phyloP scores from a whole-genome alignment of 2,329 filamentous ascomycete species.

The Alternaria metachromatica region DNA sequence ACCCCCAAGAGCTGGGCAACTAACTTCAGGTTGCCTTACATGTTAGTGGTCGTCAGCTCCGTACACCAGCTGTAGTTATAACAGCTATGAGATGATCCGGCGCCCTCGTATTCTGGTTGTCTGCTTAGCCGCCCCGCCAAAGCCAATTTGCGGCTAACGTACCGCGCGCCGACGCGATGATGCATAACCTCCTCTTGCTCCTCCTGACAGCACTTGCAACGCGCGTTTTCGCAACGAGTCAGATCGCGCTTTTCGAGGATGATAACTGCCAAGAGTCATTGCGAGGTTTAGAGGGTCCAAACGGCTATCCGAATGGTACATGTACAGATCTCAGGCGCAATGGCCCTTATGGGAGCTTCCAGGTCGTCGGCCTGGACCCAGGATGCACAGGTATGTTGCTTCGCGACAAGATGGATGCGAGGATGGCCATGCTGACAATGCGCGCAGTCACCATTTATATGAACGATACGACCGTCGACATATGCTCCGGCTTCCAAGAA shows the following conservation, averaged over 20 bases:
- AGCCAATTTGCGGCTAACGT: background rate
- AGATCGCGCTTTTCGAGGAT: slow-evolving; percentile 20
- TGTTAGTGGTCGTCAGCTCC: background rate
- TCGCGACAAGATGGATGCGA: background rate
- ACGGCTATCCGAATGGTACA: slow-evolving; percentile 25
- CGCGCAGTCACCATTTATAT: slow-evolving; percentile 6
- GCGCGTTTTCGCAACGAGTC: background rate
- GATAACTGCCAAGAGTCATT: slow-evolving; percentile 14
- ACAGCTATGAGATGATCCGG: background rate
- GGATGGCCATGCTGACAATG: background rate
- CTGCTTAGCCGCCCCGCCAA: background rate
- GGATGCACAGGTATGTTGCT: slow-evolving; percentile 31
- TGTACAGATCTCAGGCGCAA: slow-evolving; percentile 22
- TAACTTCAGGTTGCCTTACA: background rate
- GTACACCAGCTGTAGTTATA: background rate
- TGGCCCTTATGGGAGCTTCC: slow-evolving; percentile 26
- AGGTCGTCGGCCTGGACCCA: slow-evolving; percentile 30
- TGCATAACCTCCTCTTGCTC: background rate
- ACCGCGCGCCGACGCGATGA: background rate
- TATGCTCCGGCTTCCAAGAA: slow-evolving; percentile 8
- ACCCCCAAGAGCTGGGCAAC: slow-evolving; percentile 1
- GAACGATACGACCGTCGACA: slow-evolving; percentile 7
- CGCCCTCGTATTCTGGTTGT: background rate
- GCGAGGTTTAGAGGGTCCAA: slow-evolving; percentile 16
- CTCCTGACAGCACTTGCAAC: background rate